Conservation (phyloP, 306 rosid genomes). For the Citrullus mucosospermus region DNA sequence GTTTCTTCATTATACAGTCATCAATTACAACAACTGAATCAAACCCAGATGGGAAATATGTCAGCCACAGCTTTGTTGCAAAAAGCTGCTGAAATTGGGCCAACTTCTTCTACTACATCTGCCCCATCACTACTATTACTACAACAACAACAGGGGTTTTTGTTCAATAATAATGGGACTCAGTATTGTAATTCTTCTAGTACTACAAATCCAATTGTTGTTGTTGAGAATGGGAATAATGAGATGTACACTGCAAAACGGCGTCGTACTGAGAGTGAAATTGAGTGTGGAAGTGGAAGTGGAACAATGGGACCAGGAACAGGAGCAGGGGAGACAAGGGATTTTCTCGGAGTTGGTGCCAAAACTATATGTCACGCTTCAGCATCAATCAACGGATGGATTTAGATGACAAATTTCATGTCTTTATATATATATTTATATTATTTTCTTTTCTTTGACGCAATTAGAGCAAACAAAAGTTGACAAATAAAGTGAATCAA, state of each 20-base stretch:
- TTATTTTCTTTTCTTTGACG: not conserved
- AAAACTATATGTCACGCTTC: slow-evolving; percentile 60
- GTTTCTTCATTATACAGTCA: slow-evolving; percentile 59
- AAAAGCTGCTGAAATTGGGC: slow-evolving; percentile 75
- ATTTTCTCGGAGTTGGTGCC: slow-evolving; percentile 80
- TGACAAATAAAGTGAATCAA: not conserved
- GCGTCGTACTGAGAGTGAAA: slow-evolving; percentile 29
- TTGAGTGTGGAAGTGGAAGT: slow-evolving; percentile 11
- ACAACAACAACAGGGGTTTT: slow-evolving; percentile 32
- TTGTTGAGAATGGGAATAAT: not conserved
- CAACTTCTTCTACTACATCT: slow-evolving; percentile 20
- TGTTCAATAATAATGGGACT: slow-evolving; percentile 40
- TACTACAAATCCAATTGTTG: slow-evolving; percentile 15
- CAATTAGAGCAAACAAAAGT: not conserved
- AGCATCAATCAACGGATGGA: slow-evolving; percentile 56
- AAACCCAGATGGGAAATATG: slow-evolving; percentile 40
- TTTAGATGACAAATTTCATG: slow-evolving; percentile 17
- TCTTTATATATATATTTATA: not conserved
- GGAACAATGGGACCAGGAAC: slow-evolving; percentile 22
- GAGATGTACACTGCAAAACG: slow-evolving; percentile 45
- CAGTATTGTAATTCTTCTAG: slow-evolving; percentile 19
- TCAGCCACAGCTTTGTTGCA: slow-evolving; percentile 91
- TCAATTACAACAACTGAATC: slow-evolving; percentile 27
- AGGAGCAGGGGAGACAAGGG: slow-evolving; percentile 65
- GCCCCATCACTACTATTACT: slow-evolving; percentile 25